Conservation (phyloP, 371 early-diverging fungal species). For the Thermomucor indicae-seudaticae region DNA sequence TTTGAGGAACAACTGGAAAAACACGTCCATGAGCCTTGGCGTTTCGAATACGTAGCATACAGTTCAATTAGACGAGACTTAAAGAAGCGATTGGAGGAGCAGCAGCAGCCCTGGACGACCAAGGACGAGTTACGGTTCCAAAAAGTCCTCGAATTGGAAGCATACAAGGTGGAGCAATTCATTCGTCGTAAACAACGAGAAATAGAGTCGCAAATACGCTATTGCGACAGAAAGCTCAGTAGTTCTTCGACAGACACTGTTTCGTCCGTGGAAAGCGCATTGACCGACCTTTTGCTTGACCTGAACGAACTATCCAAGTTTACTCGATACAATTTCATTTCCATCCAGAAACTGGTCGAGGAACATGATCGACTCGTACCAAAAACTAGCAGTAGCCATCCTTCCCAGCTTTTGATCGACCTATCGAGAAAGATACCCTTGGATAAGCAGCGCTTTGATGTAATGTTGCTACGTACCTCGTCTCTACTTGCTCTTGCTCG, state of each 20-base stretch:
- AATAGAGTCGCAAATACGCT: slow-evolving; percentile 62
- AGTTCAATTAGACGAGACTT: slow-evolving; percentile 32
- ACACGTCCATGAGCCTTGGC: slow-evolving; percentile 37
- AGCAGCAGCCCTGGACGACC: slow-evolving; percentile 42
- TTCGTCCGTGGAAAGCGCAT: slow-evolving; percentile 6
- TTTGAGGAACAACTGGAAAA: slow-evolving; percentile 75
- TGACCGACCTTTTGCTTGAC: slow-evolving; percentile 23
- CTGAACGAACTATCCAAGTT: slow-evolving; percentile 48
- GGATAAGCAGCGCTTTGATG: slow-evolving; percentile 26
- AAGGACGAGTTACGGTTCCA: slow-evolving; percentile 75
- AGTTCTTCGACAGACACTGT: not conserved
- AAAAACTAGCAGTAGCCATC: slow-evolving; percentile 47
- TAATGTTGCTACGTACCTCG: not conserved
- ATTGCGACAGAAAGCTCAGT: slow-evolving; percentile 60
- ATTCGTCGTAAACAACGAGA: slow-evolving; percentile 74
- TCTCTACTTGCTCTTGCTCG: not conserved
- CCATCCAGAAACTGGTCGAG: slow-evolving; percentile 84
- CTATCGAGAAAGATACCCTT: not conserved
- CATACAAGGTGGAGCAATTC: slow-evolving; percentile 85
- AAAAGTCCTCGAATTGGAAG: slow-evolving; percentile 64
- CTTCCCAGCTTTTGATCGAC: slow-evolving; percentile 52
- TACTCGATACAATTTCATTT: slow-evolving; percentile 84
- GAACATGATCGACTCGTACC: slow-evolving; percentile 8
- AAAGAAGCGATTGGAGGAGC: slow-evolving; percentile 26
- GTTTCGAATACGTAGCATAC: slow-evolving; percentile 35